A percentile compares a stretch with the other conserved stretches of the same genome.
These are phyloP conservation scores for Ustilaginoidea virens DNA, from an alignment of 2,329 filamentous ascomycete species.

Conservation along the genomic window DNA sequence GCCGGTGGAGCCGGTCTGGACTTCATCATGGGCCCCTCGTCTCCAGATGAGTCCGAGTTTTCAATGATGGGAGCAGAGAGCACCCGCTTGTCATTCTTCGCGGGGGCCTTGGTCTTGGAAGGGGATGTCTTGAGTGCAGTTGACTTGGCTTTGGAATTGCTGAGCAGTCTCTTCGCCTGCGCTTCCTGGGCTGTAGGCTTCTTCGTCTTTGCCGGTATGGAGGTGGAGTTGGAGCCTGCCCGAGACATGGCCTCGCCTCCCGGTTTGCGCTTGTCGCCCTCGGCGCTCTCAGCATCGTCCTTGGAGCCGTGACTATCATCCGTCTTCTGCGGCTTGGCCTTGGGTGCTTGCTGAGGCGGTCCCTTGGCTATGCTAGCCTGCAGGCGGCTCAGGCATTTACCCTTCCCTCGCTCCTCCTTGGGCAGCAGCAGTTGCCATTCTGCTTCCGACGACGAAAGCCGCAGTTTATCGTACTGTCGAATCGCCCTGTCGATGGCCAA, in stretches of 20 bases:
- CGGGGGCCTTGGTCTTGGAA: conserved; percentile 23
- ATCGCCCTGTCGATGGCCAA: conserved; percentile 46
- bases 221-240: conserved; percentile 35
- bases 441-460: conserved; percentile 37
- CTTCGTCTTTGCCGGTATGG: conserved; percentile 37
- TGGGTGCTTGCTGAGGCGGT: conserved; percentile 28
- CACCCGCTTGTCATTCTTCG: conserved; percentile 24
- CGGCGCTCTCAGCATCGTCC: conserved; percentile 18
- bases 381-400: conserved; percentile 45
- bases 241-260: conserved; percentile 30
- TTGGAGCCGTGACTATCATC: conserved; percentile 29
- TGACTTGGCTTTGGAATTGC: conserved; percentile 19
- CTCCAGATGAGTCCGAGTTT: conserved; percentile 40
- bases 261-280: conserved; percentile 14
- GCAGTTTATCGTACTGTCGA: conserved; percentile 41
- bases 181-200: conserved; percentile 37
- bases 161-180: conserved; percentile 38
- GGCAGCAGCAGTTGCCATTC: conserved; percentile 48
- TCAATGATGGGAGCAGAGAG: conserved; percentile 41
- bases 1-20: conserved; percentile 13
- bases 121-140: conserved; percentile 18
- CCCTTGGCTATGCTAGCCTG: conserved; percentile 43
- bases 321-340: conserved; percentile 32
- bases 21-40: conserved; percentile 21
- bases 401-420: conserved; percentile 38